These are phyloP conservation scores for Monilinia vaccinii-corymbosi DNA, from an alignment of 2,329 filamentous ascomycete species.

Conservation along the genomic window DNA sequence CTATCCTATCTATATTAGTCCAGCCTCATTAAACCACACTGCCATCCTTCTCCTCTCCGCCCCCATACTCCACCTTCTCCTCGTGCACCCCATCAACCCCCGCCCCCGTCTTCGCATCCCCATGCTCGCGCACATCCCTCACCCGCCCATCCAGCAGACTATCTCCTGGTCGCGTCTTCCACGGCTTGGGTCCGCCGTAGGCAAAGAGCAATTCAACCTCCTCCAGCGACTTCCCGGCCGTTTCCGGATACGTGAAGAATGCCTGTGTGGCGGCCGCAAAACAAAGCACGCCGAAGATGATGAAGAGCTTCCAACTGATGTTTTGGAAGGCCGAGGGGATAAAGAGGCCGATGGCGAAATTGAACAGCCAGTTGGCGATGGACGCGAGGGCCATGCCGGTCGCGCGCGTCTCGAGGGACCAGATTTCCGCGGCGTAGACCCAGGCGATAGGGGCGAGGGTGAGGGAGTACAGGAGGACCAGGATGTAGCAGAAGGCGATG, in stretches of 20 bases:
- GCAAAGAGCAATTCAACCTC: slow-evolving; percentile 30
- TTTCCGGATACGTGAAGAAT: slow-evolving; percentile 29
- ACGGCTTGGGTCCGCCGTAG: slow-evolving; percentile 18
- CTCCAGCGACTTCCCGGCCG: slow-evolving; percentile 28
- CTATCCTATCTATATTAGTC: too few relatives aligned
- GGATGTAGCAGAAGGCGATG: slow-evolving; percentile 56
- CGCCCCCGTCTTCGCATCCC: neutral
- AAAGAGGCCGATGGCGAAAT: slow-evolving; percentile 51
- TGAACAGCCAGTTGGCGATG: slow-evolving; percentile 48
- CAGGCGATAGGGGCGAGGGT: slow-evolving; percentile 55
- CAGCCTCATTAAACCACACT: neutral
- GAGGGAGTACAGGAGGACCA: slow-evolving; percentile 55
- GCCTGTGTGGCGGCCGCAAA: slow-evolving; percentile 32
- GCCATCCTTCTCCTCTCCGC: neutral
- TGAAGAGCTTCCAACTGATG: slow-evolving; percentile 46
- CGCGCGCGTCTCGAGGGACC: slow-evolving; percentile 51
- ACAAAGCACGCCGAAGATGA: slow-evolving; percentile 40
- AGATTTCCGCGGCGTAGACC: slow-evolving; percentile 58
- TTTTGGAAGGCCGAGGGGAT: slow-evolving; percentile 49
- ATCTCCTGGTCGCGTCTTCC: slow-evolving; percentile 16
- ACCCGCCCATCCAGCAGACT: slow-evolving; percentile 17
- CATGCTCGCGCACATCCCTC: slow-evolving; percentile 11
- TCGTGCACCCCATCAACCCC: neutral
- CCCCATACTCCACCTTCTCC: neutral
- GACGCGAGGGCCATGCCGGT: slow-evolving; percentile 50